These are phyloP conservation scores for Leishmania gerbilli DNA, from an alignment of 208 protist genomes.

Conservation along the genomic window DNA sequence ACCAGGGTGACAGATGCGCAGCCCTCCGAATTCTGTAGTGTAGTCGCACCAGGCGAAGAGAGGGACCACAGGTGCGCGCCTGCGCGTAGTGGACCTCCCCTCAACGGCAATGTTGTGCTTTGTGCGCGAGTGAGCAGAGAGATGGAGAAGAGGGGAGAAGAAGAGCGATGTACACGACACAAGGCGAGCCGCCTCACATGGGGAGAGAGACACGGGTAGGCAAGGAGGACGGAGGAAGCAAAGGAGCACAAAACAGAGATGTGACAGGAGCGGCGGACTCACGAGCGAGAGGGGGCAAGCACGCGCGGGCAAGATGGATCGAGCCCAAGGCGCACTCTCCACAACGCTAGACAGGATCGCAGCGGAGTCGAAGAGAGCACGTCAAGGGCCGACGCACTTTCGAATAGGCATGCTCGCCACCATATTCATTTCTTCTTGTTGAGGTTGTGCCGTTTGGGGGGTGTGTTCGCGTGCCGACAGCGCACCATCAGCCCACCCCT, in stretches of 20 bases:
- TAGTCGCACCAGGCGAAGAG: neutral
- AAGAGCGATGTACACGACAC: slow-evolving; percentile 3
- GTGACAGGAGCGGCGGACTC: neutral
- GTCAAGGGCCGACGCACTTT: too few species aligned
- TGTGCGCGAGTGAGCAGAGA: neutral
- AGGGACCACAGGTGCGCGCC: neutral
- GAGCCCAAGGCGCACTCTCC: neutral
- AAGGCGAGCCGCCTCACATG: neutral
- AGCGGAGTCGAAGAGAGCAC: neutral
- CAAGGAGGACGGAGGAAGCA: neutral
- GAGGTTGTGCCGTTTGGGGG: neutral
- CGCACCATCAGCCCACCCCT: neutral
- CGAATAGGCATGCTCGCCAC: neutral
- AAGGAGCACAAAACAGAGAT: neutral
- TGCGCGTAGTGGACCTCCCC: neutral
- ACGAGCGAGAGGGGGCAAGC: neutral
- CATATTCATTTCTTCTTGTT: slow-evolving; percentile 3
- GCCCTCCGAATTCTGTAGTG: neutral
- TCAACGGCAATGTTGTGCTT: neutral
- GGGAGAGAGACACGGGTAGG: neutral
- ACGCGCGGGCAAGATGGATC: neutral
- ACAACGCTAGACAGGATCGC: neutral
- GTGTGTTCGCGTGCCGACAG: neutral
- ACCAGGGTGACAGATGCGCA: neutral
- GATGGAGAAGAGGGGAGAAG: neutral